A percentile compares a stretch with the other conserved stretches of the same genome.
phyloP scores from a whole-genome alignment of 768 basidiomycete species.

The Boletellus sp. region DNA sequence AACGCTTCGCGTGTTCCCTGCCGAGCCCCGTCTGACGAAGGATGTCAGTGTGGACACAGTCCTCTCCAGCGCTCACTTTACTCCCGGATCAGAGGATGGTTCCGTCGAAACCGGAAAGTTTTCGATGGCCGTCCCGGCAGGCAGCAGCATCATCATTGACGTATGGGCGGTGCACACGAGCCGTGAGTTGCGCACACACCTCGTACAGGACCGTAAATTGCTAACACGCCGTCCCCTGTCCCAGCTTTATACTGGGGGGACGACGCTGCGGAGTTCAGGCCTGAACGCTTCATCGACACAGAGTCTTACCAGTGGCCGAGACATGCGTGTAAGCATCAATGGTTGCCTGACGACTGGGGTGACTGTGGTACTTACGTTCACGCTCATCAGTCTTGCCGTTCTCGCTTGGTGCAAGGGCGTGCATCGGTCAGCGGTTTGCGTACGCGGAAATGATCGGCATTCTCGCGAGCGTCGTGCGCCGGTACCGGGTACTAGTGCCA shows the following conservation, averaged over 20 bases:
- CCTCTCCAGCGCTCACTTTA: constrained; percentile 35
- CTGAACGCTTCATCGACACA: constrained; percentile 50
- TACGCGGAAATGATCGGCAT: constrained; percentile 40
- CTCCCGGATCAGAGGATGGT: constrained; percentile 15
- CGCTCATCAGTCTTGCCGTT: constrained; percentile 40
- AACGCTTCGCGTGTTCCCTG: constrained; percentile 42
- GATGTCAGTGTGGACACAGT: constrained; percentile 33
- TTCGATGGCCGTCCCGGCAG: constrained; percentile 36
- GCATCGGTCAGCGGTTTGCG: constrained; percentile 50
- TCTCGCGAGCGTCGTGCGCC: constrained; percentile 41
- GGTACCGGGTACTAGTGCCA: constrained; percentile 40
- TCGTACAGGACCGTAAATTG: neutral
- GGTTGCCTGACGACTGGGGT: neutral
- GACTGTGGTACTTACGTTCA: neutral
- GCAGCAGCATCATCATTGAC: constrained; percentile 40
- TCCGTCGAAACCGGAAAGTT: constrained; percentile 28
- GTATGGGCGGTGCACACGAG: constrained; percentile 43
- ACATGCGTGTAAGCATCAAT: constrained; percentile 42
- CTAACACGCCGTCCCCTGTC: neutral
- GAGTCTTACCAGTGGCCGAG: constrained; percentile 49
- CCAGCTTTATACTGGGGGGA: constrained; percentile 49
- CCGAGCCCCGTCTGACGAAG: constrained; percentile 36
- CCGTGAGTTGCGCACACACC: constrained; percentile 30
- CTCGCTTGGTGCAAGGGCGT: constrained; percentile 42
- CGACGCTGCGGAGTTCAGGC: constrained; percentile 43